These are phyloP conservation scores for Nevesoporus exiguus DNA, from an alignment of 768 basidiomycete species.

Conservation along the genomic window DNA sequence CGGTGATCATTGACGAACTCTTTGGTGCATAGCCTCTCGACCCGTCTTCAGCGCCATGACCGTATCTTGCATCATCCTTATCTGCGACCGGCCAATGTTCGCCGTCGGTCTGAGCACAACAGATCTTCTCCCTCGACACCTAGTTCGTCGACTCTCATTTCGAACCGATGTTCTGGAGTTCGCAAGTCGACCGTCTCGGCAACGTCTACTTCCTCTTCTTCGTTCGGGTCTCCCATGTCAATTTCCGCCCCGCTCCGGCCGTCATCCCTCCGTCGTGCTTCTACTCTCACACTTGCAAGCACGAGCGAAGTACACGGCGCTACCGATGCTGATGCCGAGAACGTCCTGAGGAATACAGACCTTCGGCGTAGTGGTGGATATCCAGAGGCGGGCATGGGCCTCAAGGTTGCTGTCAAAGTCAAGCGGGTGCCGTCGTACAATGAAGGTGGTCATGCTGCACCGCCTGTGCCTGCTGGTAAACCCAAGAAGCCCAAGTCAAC, in stretches of 20 bases:
- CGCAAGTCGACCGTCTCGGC: conserved; percentile 31
- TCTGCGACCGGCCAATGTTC: conserved; percentile 35
- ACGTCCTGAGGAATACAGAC: conserved; percentile 6
- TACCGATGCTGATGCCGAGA: conserved; percentile 10
- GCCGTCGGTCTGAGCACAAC: conserved; percentile 22
- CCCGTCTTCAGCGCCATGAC: conserved; percentile 63
- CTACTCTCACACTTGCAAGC: conserved; percentile 31
- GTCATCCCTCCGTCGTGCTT: conserved; percentile 42
- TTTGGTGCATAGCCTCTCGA: conserved; percentile 50
- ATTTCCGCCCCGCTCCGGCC: conserved; percentile 36
- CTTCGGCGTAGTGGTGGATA: conserved; percentile 14
- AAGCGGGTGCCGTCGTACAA: conserved; percentile 60
- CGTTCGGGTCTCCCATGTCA: conserved; percentile 37
- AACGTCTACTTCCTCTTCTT: conserved; percentile 30
- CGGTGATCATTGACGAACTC: conserved; percentile 8
- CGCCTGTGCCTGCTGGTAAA: conserved; percentile 6
- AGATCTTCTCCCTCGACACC: conserved; percentile 48
- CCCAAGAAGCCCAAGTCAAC: conserved; percentile 15
- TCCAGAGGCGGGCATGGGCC: conserved; percentile 13
- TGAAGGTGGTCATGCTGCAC: background rate
- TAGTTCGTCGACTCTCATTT: conserved; percentile 61
- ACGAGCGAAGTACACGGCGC: conserved; percentile 20
- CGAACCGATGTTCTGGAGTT: conserved; percentile 31
- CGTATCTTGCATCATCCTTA: conserved; percentile 63
- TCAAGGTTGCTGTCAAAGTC: conserved; percentile 22